phyloP scores from a whole-genome alignment of 2,329 filamentous ascomycete species.

The Paradendryphiella salina region DNA sequence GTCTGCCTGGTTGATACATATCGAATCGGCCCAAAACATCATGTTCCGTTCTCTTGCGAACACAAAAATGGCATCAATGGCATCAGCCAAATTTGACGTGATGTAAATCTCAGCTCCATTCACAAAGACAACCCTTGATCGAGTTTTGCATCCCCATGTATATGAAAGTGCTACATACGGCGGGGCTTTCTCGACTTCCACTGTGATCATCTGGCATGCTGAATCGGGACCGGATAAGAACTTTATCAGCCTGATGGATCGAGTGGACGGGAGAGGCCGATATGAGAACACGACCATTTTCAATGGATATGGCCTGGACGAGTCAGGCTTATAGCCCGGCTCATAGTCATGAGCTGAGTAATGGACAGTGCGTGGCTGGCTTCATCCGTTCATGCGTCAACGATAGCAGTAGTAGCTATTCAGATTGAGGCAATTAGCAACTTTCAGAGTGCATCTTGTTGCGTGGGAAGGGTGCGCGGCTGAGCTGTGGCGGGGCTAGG shows the following conservation, averaged over 20 bases:
- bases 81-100: neutral
- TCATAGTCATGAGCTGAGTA: neutral
- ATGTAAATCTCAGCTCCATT: neutral
- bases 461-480: neutral
- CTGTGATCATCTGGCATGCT: constrained; percentile 7
- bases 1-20: constrained; percentile 10
- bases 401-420: neutral
- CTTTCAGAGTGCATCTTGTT: neutral
- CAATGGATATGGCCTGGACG: neutral
- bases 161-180: constrained; percentile 14
- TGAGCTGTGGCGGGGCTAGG: neutral
- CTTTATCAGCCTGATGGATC: neutral
- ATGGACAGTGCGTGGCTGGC: neutral
- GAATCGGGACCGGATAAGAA: neutral
- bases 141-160: constrained; percentile 8
- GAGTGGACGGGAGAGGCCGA: neutral
- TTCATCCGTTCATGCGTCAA: neutral
- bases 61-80: neutral
- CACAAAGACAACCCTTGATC: neutral
- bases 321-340: neutral
- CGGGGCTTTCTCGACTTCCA: constrained; percentile 17
- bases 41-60: neutral
- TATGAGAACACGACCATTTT: neutral
- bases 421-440: neutral
- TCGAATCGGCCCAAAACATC: constrained; percentile 3